Conservation (phyloP, 768 basidiomycete species). For the Mycena albidolilacea region DNA sequence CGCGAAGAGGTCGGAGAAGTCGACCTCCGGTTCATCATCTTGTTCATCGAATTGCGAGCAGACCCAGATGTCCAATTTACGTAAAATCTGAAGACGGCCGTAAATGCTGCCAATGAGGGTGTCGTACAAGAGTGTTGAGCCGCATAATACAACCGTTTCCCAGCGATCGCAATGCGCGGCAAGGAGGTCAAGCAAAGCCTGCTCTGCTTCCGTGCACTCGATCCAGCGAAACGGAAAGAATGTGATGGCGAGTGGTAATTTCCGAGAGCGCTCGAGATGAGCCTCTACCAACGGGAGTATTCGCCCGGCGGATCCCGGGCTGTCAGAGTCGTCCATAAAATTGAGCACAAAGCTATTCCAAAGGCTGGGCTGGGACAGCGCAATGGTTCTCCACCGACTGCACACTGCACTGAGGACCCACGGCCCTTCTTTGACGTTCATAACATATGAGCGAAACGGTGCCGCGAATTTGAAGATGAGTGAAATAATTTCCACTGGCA, state of each 20-base stretch:
- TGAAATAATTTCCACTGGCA: conserved; percentile 15
- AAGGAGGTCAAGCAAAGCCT: too few relatives aligned
- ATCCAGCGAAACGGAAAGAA: not conserved
- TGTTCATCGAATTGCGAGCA: too few relatives aligned
- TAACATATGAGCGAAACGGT: not conserved
- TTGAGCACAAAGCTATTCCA: not conserved
- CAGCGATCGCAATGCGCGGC: too few relatives aligned
- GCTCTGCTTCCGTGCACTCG: too few relatives aligned
- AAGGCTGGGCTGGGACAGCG: not conserved
- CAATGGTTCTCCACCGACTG: conserved; percentile 4
- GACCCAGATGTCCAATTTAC: too few relatives aligned
- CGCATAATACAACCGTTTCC: too few relatives aligned
- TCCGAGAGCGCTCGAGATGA: conserved; percentile 5
- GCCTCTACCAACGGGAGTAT: not conserved
- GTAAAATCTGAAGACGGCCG: too few relatives aligned
- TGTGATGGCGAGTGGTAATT: not conserved
- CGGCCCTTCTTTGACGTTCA: not conserved
- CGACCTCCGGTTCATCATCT: too few relatives aligned
- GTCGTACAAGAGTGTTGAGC: too few relatives aligned
- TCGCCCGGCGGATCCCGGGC: not conserved
- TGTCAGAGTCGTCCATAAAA: not conserved
- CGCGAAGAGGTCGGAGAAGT: too few relatives aligned
- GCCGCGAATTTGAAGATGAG: conserved; percentile 14
- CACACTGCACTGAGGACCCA: conserved; percentile 14
- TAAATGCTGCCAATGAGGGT: too few relatives aligned